Evolutionary conservation across 257 asterid genomes (phyloP).

Genomic region (Coffea canephora): DNA sequence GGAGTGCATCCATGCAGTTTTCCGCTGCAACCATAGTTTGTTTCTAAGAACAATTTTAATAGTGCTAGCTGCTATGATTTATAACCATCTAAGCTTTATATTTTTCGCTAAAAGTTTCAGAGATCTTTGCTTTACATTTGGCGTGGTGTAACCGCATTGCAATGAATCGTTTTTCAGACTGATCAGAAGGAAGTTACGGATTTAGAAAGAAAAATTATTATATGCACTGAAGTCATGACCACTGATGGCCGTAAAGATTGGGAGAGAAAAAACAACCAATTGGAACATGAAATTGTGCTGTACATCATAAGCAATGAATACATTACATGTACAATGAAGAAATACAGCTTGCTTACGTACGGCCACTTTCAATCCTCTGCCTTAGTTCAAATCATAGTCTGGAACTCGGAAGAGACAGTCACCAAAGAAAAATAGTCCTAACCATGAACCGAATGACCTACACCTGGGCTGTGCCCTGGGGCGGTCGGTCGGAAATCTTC

Average conservation of each 20-base stretch:
- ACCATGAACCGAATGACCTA: conserved; percentile 31
- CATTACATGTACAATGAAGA: not conserved
- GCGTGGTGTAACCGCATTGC: not conserved
- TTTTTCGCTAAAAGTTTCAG: not conserved
- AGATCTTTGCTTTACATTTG: not conserved
- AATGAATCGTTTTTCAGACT: not conserved
- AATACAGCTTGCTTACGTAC: not conserved
- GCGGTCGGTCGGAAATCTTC: conserved; percentile 30
- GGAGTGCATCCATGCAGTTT: too few species aligned
- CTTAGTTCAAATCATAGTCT: not conserved
- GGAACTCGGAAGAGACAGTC: not conserved
- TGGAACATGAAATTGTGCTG: not conserved
- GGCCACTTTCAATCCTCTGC: not conserved
- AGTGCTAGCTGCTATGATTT: too few species aligned
- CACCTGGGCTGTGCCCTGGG: conserved; percentile 42
- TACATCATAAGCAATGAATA: not conserved
- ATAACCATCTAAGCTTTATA: not conserved
- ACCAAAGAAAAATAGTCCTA: not conserved
- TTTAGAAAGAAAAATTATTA: not conserved
- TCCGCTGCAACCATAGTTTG: too few species aligned
- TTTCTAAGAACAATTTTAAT: too few species aligned
- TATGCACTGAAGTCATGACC: not conserved
- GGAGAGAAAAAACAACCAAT: not conserved
- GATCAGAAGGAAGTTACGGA: not conserved
- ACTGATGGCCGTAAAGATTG: not conserved